Percentiles rank a stretch among this genome's conserved stretches.
Conservation (phyloP, 108 stramenopile genomes). For the Hondaea fermentalgiana region DNA sequence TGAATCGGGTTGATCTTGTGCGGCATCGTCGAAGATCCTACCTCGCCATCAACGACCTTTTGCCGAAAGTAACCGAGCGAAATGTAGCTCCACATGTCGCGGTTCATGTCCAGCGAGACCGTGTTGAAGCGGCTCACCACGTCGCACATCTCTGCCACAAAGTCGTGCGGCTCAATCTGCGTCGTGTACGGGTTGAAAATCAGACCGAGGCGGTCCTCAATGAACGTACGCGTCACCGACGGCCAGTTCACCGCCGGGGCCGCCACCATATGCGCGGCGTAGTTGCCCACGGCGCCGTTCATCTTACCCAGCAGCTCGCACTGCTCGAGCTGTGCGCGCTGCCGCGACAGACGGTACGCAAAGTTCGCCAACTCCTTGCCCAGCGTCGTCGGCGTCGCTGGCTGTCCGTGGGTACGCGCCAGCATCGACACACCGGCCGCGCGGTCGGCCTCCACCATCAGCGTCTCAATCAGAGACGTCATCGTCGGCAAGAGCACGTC, state of each 20-base stretch:
- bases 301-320: conserved; percentile 14
- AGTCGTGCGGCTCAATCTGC: conserved; percentile 34
- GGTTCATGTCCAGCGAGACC: conserved; percentile 16
- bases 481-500: conserved; percentile 20
- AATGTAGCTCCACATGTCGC: conserved; percentile 28
- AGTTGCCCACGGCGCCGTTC: conserved; percentile 25
- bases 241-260: conserved; percentile 24
- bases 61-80: conserved; percentile 26
- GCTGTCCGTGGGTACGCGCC: conserved; percentile 29
- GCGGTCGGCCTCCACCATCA: background rate
- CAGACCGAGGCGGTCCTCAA: conserved; percentile 1
- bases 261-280: conserved; percentile 22
- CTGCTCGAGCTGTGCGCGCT: background rate
- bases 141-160: conserved; percentile 18
- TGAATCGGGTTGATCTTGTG: conserved; percentile 35
- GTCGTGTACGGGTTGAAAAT: conserved; percentile 16
- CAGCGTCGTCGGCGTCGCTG: conserved; percentile 28
- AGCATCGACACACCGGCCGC: conserved; percentile 20
- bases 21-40: conserved; percentile 26
- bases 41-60: conserved; percentile 15
- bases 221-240: background rate
- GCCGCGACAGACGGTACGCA: background rate
- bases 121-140: conserved; percentile 5
- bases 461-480: background rate
- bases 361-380: conserved; percentile 31